These are phyloP conservation scores for Carex sylvatica DNA, from an alignment of 202 grass and related monocot genomes.

Conservation along the genomic window DNA sequence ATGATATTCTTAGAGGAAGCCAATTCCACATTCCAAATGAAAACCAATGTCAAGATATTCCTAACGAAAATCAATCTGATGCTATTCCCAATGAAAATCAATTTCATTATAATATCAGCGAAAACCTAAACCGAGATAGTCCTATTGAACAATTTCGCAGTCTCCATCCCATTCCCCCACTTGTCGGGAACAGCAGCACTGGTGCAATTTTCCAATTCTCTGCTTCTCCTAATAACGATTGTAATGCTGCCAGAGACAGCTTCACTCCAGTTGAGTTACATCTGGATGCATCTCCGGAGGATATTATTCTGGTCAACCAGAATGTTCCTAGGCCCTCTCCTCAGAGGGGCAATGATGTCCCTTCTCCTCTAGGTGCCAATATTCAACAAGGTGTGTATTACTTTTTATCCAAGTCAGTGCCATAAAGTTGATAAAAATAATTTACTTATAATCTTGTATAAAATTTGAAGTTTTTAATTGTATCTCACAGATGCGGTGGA, in stretches of 20 bases:
- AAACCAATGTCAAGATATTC: background rate
- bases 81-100: constrained; percentile 16
- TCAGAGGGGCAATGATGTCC: background rate
- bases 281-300: background rate
- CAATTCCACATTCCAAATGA: constrained; percentile 13
- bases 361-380: background rate
- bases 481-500: background rate
- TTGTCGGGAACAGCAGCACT: background rate
- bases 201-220: background rate
- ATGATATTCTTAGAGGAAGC: constrained; percentile 20
- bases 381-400: background rate
- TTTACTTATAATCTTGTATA: background rate
- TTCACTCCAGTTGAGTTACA: background rate
- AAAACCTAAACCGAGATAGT: constrained; percentile 4
- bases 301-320: background rate
- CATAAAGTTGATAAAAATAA: background rate
- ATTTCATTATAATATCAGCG: background rate
- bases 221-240: background rate
- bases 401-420: background rate
- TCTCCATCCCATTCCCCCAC: background rate
- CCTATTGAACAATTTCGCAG: constrained; percentile 18
- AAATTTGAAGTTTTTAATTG: background rate
- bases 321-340: background rate
- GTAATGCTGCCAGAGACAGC: background rate
- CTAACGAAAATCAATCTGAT: background rate